Evolutionary conservation across 1,284 basidiomycete species (phyloP), one percentile per base, ranked within the genome.

Genomic region (Tylopilus sp.): DNA sequence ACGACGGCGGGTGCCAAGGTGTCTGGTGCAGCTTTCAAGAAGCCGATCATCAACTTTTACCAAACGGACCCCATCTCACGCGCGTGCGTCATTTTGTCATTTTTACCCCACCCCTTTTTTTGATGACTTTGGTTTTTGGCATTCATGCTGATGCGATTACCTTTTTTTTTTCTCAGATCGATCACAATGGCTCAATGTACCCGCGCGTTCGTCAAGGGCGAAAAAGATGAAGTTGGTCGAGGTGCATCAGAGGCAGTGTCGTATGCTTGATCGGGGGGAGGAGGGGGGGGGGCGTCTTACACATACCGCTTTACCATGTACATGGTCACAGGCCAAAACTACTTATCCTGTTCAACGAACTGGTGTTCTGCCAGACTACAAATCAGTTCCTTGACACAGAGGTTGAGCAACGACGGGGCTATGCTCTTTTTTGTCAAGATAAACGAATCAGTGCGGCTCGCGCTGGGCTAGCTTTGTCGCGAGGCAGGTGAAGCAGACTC

Each of bases 1-100:
- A 64, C 72, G 40, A 83, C 79, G 15, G 69, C 72, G 29, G 72
- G 72, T 11, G 78, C 78, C 37, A 84, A 83, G 68, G 75, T 81
- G 33, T 76, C 79, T 3, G 80, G 79, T 7, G 73, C 72, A 37
- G 74, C 81, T 9, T 84, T 98, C 71, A 77, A 76, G 69, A 90
- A 86, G 70, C 89, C 93, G 3, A 89, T 99, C 60, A 61, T 74
- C 49, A 97, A 97, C 77, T 99, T 98, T 73, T 99, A 98, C 74
- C 87, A 94, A 73, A 98, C 96, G 8, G 93, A 96, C 70, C 81
- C 89, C 30, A 87, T 91, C 57, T 89, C 88, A 41, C 74, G 88
- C 77, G 86, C 88, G 87, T 89, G 58, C 71, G 88, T 82, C 6
- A n/a, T n/a, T 33, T n/a, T 6, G 15, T 16, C n/a, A 6, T 9